phyloP scores from a whole-genome alignment of 495 filamentous ascomycete species.

The Talaromyces thailandensis region DNA sequence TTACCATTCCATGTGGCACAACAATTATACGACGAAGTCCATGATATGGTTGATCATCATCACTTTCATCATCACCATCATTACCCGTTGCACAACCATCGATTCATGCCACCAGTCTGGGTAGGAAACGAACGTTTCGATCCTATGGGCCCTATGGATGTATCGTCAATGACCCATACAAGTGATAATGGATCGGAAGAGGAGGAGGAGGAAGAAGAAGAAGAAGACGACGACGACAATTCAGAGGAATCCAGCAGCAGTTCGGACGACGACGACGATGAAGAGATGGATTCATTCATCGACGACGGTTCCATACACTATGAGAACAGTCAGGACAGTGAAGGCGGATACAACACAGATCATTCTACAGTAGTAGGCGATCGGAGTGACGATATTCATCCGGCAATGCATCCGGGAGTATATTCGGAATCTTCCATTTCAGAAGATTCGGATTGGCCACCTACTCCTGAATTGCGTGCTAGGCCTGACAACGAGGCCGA shows the following conservation, averaged over 20 bases:
- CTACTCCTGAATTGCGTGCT: background rate
- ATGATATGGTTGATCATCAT: background rate
- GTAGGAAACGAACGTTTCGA: background rate
- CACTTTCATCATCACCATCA: background rate
- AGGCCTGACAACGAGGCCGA: slow-evolving; percentile 9
- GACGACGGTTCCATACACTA: slow-evolving; percentile 12
- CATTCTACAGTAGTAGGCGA: slow-evolving; percentile 22
- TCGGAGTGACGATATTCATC: slow-evolving; percentile 5
- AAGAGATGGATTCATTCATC: slow-evolving; percentile 14
- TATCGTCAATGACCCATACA: slow-evolving; percentile 4
- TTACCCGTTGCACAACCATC: background rate
- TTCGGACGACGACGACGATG: slow-evolving; percentile 9
- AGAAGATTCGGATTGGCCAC: background rate
- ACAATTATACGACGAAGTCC: background rate
- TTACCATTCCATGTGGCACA: background rate
- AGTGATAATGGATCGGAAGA: slow-evolving; percentile 8
- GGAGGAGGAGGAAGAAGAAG: slow-evolving; percentile 15
- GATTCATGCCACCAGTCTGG: background rate
- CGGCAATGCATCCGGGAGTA: background rate
- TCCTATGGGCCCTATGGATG: background rate
- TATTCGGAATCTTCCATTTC: background rate
- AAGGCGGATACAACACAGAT: slow-evolving; percentile 18
- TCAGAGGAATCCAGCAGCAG: background rate
- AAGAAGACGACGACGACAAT: slow-evolving; percentile 14
- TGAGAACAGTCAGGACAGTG: slow-evolving; percentile 14